Percentiles rank a stretch among this genome's conserved stretches.
phyloP scores from a whole-genome alignment of 148 eudicot species.

The Fallopia convolvulus region DNA sequence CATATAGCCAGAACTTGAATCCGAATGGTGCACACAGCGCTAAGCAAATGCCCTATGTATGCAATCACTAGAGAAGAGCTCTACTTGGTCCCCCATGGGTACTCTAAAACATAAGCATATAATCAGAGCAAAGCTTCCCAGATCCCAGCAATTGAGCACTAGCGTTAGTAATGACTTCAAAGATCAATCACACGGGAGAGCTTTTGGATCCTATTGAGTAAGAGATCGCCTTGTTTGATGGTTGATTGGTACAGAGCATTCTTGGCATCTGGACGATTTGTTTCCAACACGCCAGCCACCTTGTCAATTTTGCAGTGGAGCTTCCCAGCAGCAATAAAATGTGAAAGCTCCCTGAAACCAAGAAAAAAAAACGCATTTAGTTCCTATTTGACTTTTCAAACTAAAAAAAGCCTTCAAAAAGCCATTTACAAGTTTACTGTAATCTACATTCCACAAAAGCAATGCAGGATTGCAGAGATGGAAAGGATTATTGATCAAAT shows the following conservation, averaged over 20 bases:
- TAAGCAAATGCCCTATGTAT: too few relatives aligned
- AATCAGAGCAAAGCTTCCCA: not conserved
- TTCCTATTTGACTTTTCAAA: not conserved
- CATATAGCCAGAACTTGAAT: too few relatives aligned
- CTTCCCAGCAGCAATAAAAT: slow-evolving; percentile 95
- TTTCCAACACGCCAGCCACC: slow-evolving; percentile 94
- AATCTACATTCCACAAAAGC: too few relatives aligned
- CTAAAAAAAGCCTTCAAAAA: not conserved
- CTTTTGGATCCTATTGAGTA: slow-evolving; percentile 91
- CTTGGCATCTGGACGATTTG: slow-evolving; percentile 98
- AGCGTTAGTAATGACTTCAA: not conserved
- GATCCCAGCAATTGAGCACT: not conserved
- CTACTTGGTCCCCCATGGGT: not conserved
- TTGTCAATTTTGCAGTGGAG: slow-evolving; percentile 98
- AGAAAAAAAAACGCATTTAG: not conserved
- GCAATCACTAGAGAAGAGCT: not conserved
- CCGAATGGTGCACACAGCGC: not conserved
- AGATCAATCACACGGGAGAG: slow-evolving; percentile 75
- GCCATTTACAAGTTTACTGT: too few relatives aligned
- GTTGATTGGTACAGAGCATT: slow-evolving; percentile 95
- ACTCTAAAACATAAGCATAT: not conserved
- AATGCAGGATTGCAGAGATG: too few relatives aligned
- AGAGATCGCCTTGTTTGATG: slow-evolving; percentile 95
- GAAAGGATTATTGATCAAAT: too few relatives aligned
- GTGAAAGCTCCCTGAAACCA: slow-evolving; percentile 77